These are phyloP conservation scores for Takakia lepidozioides DNA, from an alignment of 225 moss, liverwort and hornwort species.

Conservation along the genomic window DNA sequence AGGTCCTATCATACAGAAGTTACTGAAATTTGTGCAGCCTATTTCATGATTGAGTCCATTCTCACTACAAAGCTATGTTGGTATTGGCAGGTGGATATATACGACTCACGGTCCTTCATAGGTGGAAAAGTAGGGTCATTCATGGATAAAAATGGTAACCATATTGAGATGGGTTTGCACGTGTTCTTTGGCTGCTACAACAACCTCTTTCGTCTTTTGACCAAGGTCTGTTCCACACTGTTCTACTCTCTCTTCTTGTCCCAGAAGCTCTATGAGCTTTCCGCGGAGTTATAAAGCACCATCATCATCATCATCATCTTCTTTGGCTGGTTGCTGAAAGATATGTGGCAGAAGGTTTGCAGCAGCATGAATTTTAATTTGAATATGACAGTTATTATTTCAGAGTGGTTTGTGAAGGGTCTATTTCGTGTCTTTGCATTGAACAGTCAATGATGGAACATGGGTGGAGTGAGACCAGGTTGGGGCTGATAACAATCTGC, in stretches of 20 bases:
- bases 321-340: too few species aligned
- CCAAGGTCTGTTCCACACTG: slow-evolving; percentile 55
- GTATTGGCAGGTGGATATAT: slow-evolving; percentile 70
- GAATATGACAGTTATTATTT: background rate
- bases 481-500: slow-evolving; percentile 76
- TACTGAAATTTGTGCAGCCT: too few species aligned
- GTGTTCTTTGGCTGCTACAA: slow-evolving; percentile 98
- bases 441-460: too few species aligned
- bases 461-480: slow-evolving; percentile 41
- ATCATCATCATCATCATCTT: too few species aligned
- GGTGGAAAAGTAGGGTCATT: slow-evolving; percentile 97
- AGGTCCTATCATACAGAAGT: too few species aligned
- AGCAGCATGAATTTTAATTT: background rate
- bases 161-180: slow-evolving; percentile 96
- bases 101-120: slow-evolving; percentile 81
- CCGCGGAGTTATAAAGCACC: too few species aligned
- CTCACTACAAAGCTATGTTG: too few species aligned
- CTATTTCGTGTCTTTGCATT: too few species aligned
- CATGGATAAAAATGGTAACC: slow-evolving; percentile 74
- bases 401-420: too few species aligned
- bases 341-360: background rate
- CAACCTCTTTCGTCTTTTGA: slow-evolving; percentile 85
- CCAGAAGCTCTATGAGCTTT: too few species aligned
- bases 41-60: too few species aligned
- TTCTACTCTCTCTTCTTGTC: background rate